Evolutionary conservation across 306 rosid species (phyloP).

Genomic region (Abrus precatorius): DNA sequence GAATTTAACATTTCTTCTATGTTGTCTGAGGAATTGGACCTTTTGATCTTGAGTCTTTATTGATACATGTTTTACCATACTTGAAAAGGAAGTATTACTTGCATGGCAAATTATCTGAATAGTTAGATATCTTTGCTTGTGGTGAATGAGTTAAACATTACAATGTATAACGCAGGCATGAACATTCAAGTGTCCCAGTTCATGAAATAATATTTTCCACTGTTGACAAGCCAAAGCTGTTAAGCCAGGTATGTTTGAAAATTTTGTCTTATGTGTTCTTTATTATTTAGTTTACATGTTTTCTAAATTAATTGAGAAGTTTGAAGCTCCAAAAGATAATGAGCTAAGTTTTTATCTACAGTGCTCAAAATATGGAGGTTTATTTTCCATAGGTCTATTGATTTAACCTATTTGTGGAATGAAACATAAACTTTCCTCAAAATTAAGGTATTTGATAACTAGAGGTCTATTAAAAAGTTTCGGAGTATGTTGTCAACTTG

Average conservation of each 20-base stretch:
- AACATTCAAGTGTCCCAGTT: constrained; percentile 56
- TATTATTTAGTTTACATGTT: constrained; percentile 25
- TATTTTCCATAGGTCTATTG: constrained; percentile 26
- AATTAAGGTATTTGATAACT: constrained; percentile 25
- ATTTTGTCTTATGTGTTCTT: constrained; percentile 25
- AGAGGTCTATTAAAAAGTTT: constrained; percentile 12
- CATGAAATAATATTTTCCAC: constrained; percentile 97
- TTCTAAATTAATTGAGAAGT: constrained; percentile 23
- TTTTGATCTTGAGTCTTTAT: constrained; percentile 29
- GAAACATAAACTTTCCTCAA: constrained; percentile 6
- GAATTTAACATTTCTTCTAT: constrained; percentile 18
- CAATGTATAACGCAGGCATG: constrained; percentile 74
- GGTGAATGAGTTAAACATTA: constrained; percentile 45
- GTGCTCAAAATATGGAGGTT: constrained; percentile 3
- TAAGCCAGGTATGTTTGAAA: constrained; percentile 84
- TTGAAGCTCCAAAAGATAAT: constrained; percentile 34
- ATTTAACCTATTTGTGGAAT: constrained; percentile 13
- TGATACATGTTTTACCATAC: constrained; percentile 17
- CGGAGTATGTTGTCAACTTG: not conserved
- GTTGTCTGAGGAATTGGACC: constrained; percentile 26
- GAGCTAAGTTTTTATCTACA: not conserved
- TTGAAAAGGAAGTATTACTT: constrained; percentile 29
- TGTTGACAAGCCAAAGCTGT: constrained; percentile 95
- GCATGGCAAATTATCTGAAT: constrained; percentile 35
- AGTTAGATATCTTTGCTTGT: constrained; percentile 29